Base-by-base conservation (phyloP, 768 basidiomycete genomes). In the Xerocomellus intermedius region DNA sequence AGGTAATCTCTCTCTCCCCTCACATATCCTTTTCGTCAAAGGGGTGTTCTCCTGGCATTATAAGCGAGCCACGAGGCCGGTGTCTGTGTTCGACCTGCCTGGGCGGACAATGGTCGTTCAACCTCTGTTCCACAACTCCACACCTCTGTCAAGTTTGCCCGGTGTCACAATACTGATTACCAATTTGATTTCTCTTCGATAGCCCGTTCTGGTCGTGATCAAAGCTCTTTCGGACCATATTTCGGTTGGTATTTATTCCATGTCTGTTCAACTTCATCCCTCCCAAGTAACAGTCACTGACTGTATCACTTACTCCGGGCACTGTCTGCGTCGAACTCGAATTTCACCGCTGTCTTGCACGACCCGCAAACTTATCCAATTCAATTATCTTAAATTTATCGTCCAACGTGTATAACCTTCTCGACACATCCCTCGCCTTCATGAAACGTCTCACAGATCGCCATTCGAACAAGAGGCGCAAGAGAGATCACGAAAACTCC, bases 381-480 rank as follows among this genome's bases (percentile, higher is more conserved):
- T 44, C 28, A 17, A 42, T 19, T n/a, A 36, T 44, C 30, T 38
- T n/a, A n/a, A 42, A 19, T 50, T 41, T 24, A 32, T 21, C n/a
- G n/a, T n/a, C n/a, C n/a, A 30, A 45, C 59, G 24, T 47, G 53
- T 52, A 47, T 41, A 50, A 54, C 47, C 53, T 50, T 47, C 58
- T 61, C 56, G 62, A 55, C 49, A 75, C 74, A 67, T 69, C 68
- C 32, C 26, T 50, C 42, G 24, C 43, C 57, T 71, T 73, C 67
- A 71, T 80, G 70, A 68, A 75, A 55, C 72, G 66, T 19, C 69
- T 75, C 35, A 56, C 75, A 75, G 75, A 77, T 52, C 71, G 69
- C 52, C 68, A 69, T 64, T 74, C 70, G 33, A 68, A 58, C 75
- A 82, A 77, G 74, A 81, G 70, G 73, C 76, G 70, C 64, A 79